Conservation (phyloP, 1,284 basidiomycete genomes). For the Apiotrichum gamsii region DNA sequence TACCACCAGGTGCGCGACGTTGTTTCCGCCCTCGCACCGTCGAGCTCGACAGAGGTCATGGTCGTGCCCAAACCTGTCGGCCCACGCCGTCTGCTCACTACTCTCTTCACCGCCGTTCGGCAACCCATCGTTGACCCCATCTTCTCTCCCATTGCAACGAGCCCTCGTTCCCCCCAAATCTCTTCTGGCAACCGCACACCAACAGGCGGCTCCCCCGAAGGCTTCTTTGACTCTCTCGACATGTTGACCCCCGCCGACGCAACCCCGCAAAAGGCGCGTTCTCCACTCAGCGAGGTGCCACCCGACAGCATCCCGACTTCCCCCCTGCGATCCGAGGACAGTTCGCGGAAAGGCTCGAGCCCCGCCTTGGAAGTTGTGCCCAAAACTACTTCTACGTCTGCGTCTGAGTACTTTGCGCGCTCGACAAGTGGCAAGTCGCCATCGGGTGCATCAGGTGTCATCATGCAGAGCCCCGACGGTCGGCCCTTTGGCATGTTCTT, state of each 20-base stretch:
- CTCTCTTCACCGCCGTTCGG: conserved; percentile 75
- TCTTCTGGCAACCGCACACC: conserved; percentile 30
- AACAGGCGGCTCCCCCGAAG: conserved; percentile 13
- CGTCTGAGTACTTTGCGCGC: conserved; percentile 81
- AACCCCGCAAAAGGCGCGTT: conserved; percentile 22
- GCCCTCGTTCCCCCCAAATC: conserved; percentile 62
- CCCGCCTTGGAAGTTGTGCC: conserved; percentile 13
- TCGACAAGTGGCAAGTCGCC: conserved; percentile 62
- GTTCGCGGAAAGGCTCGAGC: conserved; percentile 19
- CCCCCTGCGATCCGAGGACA: no score
- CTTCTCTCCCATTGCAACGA: conserved; percentile 86
- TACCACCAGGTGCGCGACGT: conserved; percentile 80
- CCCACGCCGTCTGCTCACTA: conserved; percentile 79
- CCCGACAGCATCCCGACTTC: no score
- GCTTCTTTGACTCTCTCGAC: conserved; percentile 38
- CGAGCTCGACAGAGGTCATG: conserved; percentile 69
- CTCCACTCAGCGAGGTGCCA: conserved; percentile 34
- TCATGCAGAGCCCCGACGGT: conserved; percentile 88
- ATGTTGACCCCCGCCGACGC: background rate
- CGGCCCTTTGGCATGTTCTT: conserved; percentile 92
- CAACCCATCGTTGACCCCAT: conserved; percentile 80
- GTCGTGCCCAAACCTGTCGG: conserved; percentile 93
- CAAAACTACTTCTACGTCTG: conserved; percentile 68
- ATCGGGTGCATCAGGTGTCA: conserved; percentile 75
- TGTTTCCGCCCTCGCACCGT: conserved; percentile 53